These are phyloP conservation scores for Hypoxylon sp. DNA, from an alignment of 2,329 filamentous ascomycete genomes.

Conservation along the genomic window DNA sequence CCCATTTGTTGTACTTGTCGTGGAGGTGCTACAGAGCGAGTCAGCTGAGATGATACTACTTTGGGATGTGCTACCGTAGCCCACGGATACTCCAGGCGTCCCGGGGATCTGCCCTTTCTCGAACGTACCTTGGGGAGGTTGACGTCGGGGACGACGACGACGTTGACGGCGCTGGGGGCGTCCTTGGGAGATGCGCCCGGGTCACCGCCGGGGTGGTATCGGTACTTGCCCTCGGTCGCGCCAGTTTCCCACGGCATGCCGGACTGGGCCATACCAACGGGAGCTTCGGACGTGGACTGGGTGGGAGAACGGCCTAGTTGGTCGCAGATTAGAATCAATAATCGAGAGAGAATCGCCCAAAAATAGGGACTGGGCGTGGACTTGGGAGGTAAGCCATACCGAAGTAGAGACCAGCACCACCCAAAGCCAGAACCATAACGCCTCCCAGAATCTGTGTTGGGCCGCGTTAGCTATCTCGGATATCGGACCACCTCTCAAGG, in stretches of 20 bases:
- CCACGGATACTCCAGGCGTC: neutral
- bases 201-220: conserved; percentile 88
- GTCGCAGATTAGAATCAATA: conserved; percentile 9
- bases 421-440: conserved; percentile 89
- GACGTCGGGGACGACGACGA: conserved; percentile 91
- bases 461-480: conserved; percentile 32
- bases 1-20: conserved; percentile 99
- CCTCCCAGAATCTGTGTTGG: conserved; percentile 80
- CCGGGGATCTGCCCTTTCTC: neutral
- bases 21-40: conserved; percentile 74
- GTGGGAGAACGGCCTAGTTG: conserved; percentile 82
- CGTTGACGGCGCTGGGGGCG: conserved; percentile 94
- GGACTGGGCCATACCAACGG: conserved; percentile 75
- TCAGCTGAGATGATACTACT: neutral
- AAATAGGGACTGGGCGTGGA: conserved; percentile 9
- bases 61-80: neutral
- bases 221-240: conserved; percentile 70
- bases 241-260: conserved; percentile 92
- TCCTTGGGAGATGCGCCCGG: conserved; percentile 77
- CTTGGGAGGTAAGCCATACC: conserved; percentile 58
- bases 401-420: conserved; percentile 89
- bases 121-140: conserved; percentile 81
- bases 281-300: conserved; percentile 79
- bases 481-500: neutral
- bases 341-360: conserved; percentile 7